Conservation (phyloP, 371 early-diverging fungal species). For the Batkoa obscura region DNA sequence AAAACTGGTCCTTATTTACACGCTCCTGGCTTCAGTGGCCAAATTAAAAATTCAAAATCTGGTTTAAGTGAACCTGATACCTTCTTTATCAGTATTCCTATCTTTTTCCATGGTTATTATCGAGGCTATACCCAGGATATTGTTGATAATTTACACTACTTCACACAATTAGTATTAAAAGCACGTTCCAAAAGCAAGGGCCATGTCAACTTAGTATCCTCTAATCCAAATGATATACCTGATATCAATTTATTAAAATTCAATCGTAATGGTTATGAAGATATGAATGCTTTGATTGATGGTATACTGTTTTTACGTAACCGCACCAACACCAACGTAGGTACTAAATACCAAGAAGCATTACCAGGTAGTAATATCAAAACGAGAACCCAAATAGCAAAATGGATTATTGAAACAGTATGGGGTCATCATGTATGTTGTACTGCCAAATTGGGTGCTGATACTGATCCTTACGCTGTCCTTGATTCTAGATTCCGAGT, state of each 20-base stretch:
- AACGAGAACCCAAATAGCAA: not conserved
- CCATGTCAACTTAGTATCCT: not conserved
- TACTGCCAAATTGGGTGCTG: conserved; percentile 15
- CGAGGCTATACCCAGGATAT: not conserved
- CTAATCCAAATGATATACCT: not conserved
- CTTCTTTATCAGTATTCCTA: not conserved
- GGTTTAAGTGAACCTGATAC: conserved; percentile 1
- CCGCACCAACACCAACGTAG: not conserved
- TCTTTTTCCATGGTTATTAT: not conserved
- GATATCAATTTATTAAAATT: conserved; percentile 6
- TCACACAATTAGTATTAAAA: conserved; percentile 1
- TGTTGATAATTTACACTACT: not conserved
- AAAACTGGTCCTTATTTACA: conserved; percentile 2
- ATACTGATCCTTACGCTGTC: conserved; percentile 14
- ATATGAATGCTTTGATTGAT: not conserved
- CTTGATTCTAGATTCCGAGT: conserved; percentile 19
- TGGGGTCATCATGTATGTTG: conserved; percentile 13
- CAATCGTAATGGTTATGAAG: not conserved
- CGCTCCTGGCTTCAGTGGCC: not conserved
- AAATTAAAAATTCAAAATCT: not conserved
- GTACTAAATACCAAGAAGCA: not conserved
- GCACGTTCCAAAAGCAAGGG: not conserved
- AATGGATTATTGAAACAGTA: conserved; percentile 6
- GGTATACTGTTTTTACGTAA: not conserved
- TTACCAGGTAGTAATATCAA: not conserved